These are phyloP conservation scores for Acacia acuminata DNA, from an alignment of 306 rosid genomes.

Conservation along the genomic window DNA sequence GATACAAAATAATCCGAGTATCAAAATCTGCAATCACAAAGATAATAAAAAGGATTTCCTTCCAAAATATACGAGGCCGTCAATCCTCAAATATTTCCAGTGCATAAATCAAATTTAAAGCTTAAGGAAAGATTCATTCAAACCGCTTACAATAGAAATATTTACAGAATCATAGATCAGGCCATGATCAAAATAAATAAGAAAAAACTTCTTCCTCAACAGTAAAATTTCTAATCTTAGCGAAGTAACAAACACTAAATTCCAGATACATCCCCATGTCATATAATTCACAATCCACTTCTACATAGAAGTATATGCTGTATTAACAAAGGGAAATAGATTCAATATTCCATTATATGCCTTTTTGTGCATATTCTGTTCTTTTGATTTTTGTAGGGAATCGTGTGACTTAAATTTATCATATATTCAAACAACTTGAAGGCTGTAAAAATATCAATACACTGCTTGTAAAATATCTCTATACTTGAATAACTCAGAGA, in stretches of 20 bases:
- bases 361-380: conserved; percentile 3
- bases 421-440: neutral
- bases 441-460: neutral
- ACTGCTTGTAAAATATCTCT: neutral
- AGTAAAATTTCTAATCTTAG: neutral
- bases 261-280: neutral
- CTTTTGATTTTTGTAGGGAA: conserved; percentile 13
- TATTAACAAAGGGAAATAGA: neutral
- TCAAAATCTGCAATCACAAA: conserved; percentile 29
- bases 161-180: conserved; percentile 3
- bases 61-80: conserved; percentile 4
- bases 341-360: conserved; percentile 17
- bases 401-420: conserved; percentile 17
- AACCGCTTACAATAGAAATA: neutral
- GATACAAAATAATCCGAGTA: conserved; percentile 28
- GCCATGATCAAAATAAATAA: conserved; percentile 10
- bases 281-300: conserved; percentile 2
- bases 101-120: neutral
- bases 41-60: neutral
- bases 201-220: neutral
- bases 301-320: conserved; percentile 15
- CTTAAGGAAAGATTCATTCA: neutral
- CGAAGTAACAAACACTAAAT: conserved; percentile 14
- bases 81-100: conserved; percentile 21
- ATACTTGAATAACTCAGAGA: neutral